Conservation (phyloP, 2,329 filamentous ascomycete species). For the Dactylella cylindrospora region DNA sequence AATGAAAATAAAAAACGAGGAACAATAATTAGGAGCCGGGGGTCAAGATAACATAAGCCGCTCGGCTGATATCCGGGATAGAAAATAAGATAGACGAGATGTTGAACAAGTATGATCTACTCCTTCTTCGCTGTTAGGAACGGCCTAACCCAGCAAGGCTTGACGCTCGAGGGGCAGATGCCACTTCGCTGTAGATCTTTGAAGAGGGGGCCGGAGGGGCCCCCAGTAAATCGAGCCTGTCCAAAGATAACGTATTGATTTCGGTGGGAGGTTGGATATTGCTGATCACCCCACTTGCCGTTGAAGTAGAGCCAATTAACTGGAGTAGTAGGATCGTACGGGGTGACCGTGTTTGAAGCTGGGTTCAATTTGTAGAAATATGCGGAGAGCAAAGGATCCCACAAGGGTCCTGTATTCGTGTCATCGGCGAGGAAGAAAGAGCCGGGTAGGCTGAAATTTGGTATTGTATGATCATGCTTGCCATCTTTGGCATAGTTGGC, state of each 20-base stretch:
- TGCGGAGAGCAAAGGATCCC: conserved; percentile 62
- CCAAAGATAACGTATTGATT: conserved; percentile 17
- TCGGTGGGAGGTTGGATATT: conserved; percentile 54
- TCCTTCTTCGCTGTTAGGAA: conserved; percentile 23
- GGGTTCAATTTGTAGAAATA: conserved; percentile 61
- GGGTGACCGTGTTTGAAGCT: conserved; percentile 53
- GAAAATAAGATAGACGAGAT: too few species aligned
- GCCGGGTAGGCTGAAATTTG: conserved; percentile 60
- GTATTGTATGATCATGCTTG: conserved; percentile 65
- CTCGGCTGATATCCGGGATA: too few species aligned
- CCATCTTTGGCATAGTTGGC: conserved; percentile 65
- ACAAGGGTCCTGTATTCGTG: conserved; percentile 59
- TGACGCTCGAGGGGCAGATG: conserved; percentile 28
- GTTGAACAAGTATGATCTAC: too few species aligned
- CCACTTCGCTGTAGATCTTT: conserved; percentile 23
- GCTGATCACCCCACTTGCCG: conserved; percentile 65
- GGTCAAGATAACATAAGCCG: too few species aligned
- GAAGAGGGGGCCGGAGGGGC: conserved; percentile 27
- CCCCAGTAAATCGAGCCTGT: conserved; percentile 23
- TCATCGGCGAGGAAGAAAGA: conserved; percentile 59
- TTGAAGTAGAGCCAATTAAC: conserved; percentile 60
- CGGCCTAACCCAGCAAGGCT: conserved; percentile 17
- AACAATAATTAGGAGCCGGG: too few species aligned
- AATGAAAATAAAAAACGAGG: too few species aligned
- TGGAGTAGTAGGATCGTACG: conserved; percentile 57